phyloP scores from a whole-genome alignment of 371 early-diverging fungal genomes.

The Paramicrosporidium saccamoebae region DNA sequence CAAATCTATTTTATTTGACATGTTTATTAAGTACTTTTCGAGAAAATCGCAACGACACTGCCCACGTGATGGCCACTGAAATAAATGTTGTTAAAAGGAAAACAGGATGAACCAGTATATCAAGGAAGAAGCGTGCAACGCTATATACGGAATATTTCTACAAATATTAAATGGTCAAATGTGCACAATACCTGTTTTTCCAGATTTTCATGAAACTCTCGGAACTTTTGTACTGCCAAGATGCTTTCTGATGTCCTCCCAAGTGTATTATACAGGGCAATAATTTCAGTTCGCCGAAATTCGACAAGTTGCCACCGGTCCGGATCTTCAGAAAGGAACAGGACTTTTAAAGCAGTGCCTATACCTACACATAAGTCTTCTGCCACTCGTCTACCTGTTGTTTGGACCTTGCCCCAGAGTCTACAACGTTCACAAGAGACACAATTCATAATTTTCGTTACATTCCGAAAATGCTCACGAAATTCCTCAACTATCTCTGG shows the following conservation, averaged over 20 bases:
- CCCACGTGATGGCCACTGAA: no score
- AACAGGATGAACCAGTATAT: no score
- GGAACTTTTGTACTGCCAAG: slow-evolving; percentile 22
- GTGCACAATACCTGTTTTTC: no score
- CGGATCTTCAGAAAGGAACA: slow-evolving; percentile 52
- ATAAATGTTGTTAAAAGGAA: no score
- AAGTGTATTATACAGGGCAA: slow-evolving; percentile 65
- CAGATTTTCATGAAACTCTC: slow-evolving; percentile 21
- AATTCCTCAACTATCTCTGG: slow-evolving; percentile 29
- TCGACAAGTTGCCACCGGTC: slow-evolving; percentile 10
- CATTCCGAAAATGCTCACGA: slow-evolving; percentile 66
- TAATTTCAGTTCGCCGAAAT: slow-evolving; percentile 49
- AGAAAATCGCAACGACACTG: no score
- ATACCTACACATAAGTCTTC: slow-evolving; percentile 10
- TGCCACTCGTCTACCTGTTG: no score
- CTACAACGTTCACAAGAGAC: slow-evolving; percentile 92
- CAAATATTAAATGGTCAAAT: no score
- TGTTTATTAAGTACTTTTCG: no score
- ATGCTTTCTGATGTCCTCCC: slow-evolving; percentile 46
- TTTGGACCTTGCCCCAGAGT: slow-evolving; percentile 83
- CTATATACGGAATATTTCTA: no score
- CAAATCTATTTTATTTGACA: no score
- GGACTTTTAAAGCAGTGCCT: slow-evolving; percentile 68
- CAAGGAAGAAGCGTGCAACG: no score
- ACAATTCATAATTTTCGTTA: slow-evolving; percentile 86